Evolutionary conservation across 1,284 basidiomycete genomes (phyloP).

Genomic region (Rhodotorula mucilaginosa): DNA sequence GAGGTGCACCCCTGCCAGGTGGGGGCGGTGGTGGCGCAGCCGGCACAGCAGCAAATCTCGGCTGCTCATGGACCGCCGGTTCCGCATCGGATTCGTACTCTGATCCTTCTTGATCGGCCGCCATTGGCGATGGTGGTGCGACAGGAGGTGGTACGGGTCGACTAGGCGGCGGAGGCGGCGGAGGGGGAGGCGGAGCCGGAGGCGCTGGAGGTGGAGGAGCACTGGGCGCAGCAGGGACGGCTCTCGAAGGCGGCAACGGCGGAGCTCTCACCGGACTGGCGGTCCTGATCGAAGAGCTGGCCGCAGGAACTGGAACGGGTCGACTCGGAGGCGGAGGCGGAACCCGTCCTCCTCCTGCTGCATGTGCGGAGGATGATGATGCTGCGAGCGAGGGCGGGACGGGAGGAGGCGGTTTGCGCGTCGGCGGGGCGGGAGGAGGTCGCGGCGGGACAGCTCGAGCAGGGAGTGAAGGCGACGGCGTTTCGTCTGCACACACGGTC

Average conservation of each 20-base stretch:
- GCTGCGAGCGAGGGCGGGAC: background rate
- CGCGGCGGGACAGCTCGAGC: background rate
- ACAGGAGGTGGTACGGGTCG: background rate
- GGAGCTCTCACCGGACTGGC: background rate
- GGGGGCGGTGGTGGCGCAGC: background rate
- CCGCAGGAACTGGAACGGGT: constrained; percentile 1
- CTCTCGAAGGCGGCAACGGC: background rate
- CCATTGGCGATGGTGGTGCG: background rate
- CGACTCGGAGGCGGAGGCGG: background rate
- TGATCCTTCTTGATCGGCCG: background rate
- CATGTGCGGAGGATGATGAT: background rate
- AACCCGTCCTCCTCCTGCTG: no score
- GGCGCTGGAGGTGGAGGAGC: constrained; percentile 3
- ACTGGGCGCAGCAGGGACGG: background rate
- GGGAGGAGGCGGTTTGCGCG: constrained; percentile 4
- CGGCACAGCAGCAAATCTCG: background rate
- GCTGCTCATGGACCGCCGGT: no score
- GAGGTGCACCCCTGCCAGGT: no score
- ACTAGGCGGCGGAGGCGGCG: constrained; percentile 8
- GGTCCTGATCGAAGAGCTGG: background rate
- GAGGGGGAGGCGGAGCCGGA: background rate
- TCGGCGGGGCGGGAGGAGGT: background rate
- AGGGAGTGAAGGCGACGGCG: background rate
- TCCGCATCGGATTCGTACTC: no score
- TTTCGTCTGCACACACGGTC: background rate